A percentile compares a stretch with the other conserved stretches of the same genome.
Conservation (phyloP, 805 yeast species). For the Debaryomyces hansenii region DNA sequence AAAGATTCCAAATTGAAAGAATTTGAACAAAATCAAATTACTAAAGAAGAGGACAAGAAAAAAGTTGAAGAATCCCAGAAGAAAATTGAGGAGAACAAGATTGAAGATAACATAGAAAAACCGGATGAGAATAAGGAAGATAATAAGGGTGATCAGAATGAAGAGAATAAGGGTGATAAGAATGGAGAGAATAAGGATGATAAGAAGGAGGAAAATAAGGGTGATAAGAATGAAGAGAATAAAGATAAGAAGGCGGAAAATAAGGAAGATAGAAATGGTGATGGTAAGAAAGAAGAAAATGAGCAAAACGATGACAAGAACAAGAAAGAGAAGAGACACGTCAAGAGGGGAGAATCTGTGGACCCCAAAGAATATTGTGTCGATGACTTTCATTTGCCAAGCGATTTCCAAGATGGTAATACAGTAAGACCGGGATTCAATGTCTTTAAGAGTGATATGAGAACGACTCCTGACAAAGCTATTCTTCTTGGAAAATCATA, state of each 20-base stretch:
- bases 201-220: neutral
- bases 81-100: constrained; percentile 8
- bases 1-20: constrained; percentile 7
- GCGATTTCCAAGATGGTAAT: constrained; percentile 18
- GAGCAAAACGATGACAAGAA: neutral
- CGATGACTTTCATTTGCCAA: constrained; percentile 15
- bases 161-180: neutral
- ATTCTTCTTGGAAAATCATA: constrained; percentile 31
- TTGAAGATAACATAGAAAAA: constrained; percentile 5
- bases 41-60: constrained; percentile 9
- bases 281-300: neutral
- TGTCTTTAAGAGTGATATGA: constrained; percentile 30
- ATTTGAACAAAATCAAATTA: constrained; percentile 3
- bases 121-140: constrained; percentile 2
- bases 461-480: constrained; percentile 21
- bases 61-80: constrained; percentile 8
- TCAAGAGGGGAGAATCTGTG: neutral
- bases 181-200: neutral
- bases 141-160: neutral
- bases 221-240: neutral
- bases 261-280: neutral
- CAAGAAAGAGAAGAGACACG: constrained; percentile 6
- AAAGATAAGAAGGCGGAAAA: neutral
- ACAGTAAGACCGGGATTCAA: constrained; percentile 37
- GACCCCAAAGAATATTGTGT: constrained; percentile 19